phyloP scores from a whole-genome alignment of 75 land plant species.

The Sequoiadendron giganteum region DNA sequence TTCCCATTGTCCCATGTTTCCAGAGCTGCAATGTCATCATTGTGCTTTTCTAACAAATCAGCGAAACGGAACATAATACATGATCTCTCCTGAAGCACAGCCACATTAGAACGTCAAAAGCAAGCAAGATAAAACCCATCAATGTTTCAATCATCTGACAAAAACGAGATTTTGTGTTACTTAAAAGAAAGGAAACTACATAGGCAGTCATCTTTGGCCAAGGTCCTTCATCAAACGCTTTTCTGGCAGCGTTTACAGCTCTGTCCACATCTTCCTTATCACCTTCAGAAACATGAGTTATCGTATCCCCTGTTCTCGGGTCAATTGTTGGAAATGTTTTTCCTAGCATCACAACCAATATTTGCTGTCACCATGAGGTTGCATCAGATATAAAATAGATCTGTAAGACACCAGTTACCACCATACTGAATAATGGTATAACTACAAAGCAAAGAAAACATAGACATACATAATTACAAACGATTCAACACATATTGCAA shows the following conservation, averaged over 20 bases:
- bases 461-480: background rate
- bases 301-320: slow-evolving; percentile 65
- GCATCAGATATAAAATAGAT: background rate
- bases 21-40: slow-evolving; percentile 72
- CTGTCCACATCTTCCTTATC: slow-evolving; percentile 58
- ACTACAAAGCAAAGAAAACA: background rate
- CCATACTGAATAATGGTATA: background rate
- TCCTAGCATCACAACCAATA: slow-evolving; percentile 32
- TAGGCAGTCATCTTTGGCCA: slow-evolving; percentile 84
- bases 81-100: slow-evolving; percentile 61
- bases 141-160: background rate
- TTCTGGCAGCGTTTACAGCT: slow-evolving; percentile 78
- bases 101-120: background rate
- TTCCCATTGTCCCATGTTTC: slow-evolving; percentile 94
- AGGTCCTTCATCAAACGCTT: slow-evolving; percentile 81
- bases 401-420: background rate
- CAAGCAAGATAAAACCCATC: background rate
- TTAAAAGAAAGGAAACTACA: slow-evolving; percentile 38
- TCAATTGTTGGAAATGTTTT: slow-evolving; percentile 69
- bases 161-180: background rate
- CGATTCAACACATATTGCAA: background rate
- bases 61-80: slow-evolving; percentile 51
- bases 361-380: background rate
- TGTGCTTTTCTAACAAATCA: slow-evolving; percentile 81
- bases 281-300: slow-evolving; percentile 69